Evolutionary conservation across 106 monocot genomes (phyloP).

Genomic region (Allium cepa): DNA sequence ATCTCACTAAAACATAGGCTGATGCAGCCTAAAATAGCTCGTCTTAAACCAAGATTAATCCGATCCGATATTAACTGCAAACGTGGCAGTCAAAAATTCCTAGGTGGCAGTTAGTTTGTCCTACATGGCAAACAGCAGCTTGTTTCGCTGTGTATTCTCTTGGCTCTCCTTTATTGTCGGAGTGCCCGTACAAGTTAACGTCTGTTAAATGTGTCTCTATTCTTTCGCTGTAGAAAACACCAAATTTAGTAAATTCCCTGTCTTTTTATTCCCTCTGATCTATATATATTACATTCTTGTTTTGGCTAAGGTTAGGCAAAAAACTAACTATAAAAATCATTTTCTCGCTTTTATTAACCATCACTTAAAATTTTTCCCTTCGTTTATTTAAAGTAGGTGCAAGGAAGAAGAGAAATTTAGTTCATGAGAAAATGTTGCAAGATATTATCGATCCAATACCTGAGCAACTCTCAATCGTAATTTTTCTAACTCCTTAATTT

Average conservation of each 20-base stretch:
- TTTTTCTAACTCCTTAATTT: neutral
- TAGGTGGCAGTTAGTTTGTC: no score
- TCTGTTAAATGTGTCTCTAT: neutral
- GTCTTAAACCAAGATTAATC: no score
- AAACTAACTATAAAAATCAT: neutral
- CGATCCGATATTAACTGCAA: no score
- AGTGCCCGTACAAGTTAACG: neutral
- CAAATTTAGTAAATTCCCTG: neutral
- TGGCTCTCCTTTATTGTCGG: no score
- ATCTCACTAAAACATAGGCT: no score
- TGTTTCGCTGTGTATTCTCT: no score
- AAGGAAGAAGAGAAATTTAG: neutral
- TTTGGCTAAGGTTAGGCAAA: neutral
- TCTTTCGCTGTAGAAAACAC: neutral
- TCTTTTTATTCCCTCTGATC: neutral
- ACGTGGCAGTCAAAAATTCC: no score
- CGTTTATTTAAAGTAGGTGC: neutral
- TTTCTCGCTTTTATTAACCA: neutral
- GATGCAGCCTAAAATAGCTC: no score
- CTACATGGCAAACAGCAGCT: no score
- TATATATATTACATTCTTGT: neutral
- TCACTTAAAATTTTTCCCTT: neutral
- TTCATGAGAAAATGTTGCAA: neutral
- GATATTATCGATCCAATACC: neutral
- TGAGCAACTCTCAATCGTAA: constrained; percentile 5